These are phyloP conservation scores for Coemansia sp. DNA, from an alignment of 192 early-diverging fungal species.

Conservation along the genomic window DNA sequence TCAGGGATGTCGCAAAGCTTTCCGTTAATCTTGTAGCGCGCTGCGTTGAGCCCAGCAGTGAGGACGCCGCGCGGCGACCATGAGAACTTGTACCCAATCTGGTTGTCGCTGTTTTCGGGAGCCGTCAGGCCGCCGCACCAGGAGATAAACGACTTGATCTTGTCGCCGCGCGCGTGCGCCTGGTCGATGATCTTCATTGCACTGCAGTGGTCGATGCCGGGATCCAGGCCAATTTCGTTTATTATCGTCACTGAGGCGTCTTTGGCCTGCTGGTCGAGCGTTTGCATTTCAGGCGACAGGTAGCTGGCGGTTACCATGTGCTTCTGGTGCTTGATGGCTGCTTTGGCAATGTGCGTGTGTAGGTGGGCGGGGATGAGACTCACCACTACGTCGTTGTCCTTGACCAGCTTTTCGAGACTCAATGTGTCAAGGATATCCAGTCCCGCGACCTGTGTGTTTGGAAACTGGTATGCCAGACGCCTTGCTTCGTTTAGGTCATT, in stretches of 20 bases:
- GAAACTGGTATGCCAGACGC: slow-evolving; percentile 58
- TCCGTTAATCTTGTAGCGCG: slow-evolving; percentile 74
- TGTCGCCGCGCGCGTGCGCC: slow-evolving; percentile 70
- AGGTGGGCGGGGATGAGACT: slow-evolving; percentile 87
- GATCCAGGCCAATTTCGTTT: slow-evolving; percentile 98
- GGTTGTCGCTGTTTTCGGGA: slow-evolving; percentile 88
- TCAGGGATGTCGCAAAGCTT: slow-evolving; percentile 64
- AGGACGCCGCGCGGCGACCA: slow-evolving; percentile 93
- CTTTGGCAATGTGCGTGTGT: slow-evolving; percentile 52
- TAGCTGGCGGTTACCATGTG: slow-evolving; percentile 97
- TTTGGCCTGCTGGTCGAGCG: slow-evolving; percentile 70
- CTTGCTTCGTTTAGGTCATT: slow-evolving; percentile 72
- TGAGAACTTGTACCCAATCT: slow-evolving; percentile 93
- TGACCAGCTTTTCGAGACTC: slow-evolving; percentile 61
- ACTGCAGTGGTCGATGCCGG: slow-evolving; percentile 96
- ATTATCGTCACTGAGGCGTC: slow-evolving; percentile 82
- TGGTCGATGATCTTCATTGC: slow-evolving; percentile 95
- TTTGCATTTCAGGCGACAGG: slow-evolving; percentile 87
- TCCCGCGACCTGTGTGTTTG: slow-evolving; percentile 59
- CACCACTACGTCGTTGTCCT: slow-evolving; percentile 82
- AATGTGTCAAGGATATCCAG: slow-evolving; percentile 71
- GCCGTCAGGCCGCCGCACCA: slow-evolving; percentile 96
- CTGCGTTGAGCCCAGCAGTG: slow-evolving; percentile 83
- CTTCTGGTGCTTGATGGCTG: slow-evolving; percentile 78
- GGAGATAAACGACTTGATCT: slow-evolving; percentile 79